These are phyloP conservation scores for Cyclaneusma minus DNA, from an alignment of 2,329 filamentous ascomycete species.

Conservation along the genomic window DNA sequence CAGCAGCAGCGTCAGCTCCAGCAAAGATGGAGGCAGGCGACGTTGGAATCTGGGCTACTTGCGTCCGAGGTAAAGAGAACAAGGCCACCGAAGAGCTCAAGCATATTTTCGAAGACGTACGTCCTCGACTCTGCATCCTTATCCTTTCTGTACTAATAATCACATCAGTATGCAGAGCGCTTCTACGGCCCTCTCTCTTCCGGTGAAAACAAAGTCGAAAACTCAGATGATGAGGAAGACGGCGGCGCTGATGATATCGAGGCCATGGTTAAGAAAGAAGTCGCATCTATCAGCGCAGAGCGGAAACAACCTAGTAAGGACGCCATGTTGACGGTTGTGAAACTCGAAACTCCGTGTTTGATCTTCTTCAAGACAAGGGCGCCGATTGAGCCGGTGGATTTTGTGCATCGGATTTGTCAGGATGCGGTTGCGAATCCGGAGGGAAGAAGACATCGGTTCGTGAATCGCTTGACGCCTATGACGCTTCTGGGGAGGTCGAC, in stretches of 20 bases:
- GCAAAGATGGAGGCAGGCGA: slow-evolving; percentile 50
- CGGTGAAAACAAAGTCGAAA: slow-evolving; percentile 18
- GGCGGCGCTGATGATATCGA: slow-evolving; percentile 51
- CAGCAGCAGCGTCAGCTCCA: slow-evolving; percentile 27
- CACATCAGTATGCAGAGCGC: slow-evolving; percentile 45
- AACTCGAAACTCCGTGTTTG: slow-evolving; percentile 43
- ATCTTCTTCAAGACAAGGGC: slow-evolving; percentile 42
- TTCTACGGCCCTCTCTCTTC: slow-evolving; percentile 31
- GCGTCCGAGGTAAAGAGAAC: slow-evolving; percentile 53
- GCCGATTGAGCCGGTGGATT: slow-evolving; percentile 38
- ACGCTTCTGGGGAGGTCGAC: slow-evolving; percentile 46
- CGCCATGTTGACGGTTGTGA: slow-evolving; percentile 34
- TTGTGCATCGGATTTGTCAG: slow-evolving; percentile 37
- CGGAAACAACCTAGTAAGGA: slow-evolving; percentile 24
- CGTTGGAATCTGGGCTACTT: slow-evolving; percentile 64
- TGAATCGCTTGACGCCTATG: slow-evolving; percentile 44
- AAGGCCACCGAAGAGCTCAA: slow-evolving; percentile 54
- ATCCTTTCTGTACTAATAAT: not conserved
- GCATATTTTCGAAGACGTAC: slow-evolving; percentile 50
- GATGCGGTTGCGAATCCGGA: slow-evolving; percentile 30
- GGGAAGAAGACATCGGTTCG: slow-evolving; percentile 34
- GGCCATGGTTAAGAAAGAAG: slow-evolving; percentile 53
- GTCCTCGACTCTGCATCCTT: slow-evolving; percentile 8
- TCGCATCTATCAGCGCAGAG: slow-evolving; percentile 41
- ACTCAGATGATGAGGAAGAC: slow-evolving; percentile 23